These are phyloP conservation scores for Diplodia corticola DNA, from an alignment of 2,329 filamentous ascomycete species.

Conservation along the genomic window DNA sequence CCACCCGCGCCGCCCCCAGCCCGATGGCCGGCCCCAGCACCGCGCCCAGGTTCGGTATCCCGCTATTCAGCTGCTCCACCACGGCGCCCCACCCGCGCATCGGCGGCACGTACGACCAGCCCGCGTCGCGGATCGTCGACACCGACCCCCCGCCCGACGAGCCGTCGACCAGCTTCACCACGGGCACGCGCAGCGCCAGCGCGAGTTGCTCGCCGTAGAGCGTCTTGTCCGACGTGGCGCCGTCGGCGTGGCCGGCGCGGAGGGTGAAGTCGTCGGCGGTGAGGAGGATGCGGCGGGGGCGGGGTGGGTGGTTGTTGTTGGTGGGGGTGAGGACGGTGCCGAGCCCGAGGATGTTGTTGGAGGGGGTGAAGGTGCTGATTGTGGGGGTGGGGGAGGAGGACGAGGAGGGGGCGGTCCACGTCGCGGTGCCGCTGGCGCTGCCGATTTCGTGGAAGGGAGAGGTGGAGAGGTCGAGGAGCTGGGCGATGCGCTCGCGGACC, in stretches of 20 bases:
- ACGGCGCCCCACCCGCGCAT: conserved; percentile 55
- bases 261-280: conserved; percentile 67
- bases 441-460: conserved; percentile 60
- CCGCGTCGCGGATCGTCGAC: conserved; percentile 57
- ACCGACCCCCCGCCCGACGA: conserved; percentile 64
- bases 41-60: conserved; percentile 65
- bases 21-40: conserved; percentile 65
- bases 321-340: conserved; percentile 56
- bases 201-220: conserved; percentile 63
- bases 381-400: conserved; percentile 46
- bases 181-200: conserved; percentile 57
- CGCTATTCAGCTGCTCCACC: conserved; percentile 60
- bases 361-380: conserved; percentile 53
- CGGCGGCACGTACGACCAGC: conserved; percentile 62
- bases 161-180: conserved; percentile 65
- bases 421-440: conserved; percentile 59
- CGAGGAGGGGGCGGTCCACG: conserved; percentile 51
- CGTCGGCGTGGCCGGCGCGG: conserved; percentile 64
- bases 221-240: conserved; percentile 59
- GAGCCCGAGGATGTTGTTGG: conserved; percentile 64
- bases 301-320: conserved; percentile 60
- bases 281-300: conserved; percentile 57
- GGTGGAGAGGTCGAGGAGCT: conserved; percentile 57
- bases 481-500: conserved; percentile 62
- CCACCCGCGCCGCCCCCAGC: conserved; percentile 47